Conservation (phyloP, 169 alveolate species). For the Eimeria necatrix region DNA sequence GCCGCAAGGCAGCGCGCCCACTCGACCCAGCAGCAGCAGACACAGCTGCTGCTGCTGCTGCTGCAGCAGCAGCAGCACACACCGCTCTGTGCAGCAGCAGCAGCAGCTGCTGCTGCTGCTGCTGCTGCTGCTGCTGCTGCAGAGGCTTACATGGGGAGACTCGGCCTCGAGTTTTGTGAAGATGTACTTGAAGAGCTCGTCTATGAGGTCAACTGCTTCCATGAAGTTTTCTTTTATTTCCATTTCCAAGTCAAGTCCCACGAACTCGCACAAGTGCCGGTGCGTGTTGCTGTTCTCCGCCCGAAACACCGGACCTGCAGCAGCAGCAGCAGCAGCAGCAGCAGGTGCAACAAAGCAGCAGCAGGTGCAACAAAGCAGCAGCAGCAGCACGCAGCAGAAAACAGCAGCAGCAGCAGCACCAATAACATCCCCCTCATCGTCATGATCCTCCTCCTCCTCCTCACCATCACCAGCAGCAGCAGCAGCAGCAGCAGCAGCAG, state of each 20-base stretch:
- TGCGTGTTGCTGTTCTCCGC: conserved; percentile 99
- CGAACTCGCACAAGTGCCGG: conserved; percentile 99
- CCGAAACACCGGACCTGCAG: conserved; percentile 98
- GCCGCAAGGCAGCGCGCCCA: too few species aligned
- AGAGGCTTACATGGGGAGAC: conserved; percentile 75
- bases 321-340: neutral
- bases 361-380: neutral
- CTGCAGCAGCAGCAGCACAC: too few species aligned
- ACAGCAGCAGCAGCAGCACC: neutral
- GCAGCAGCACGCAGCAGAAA: neutral
- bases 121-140: too few species aligned
- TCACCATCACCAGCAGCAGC: too few species aligned
- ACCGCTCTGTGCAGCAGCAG: neutral
- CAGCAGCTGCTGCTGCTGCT: neutral
- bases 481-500: too few species aligned
- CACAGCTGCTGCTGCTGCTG: too few species aligned
- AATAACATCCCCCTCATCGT: too few species aligned
- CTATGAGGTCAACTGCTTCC: conserved; percentile 97
- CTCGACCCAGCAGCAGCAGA: conserved; percentile 33
- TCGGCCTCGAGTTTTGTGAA: conserved; percentile 92
- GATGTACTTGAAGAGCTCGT: conserved; percentile 91
- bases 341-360: neutral
- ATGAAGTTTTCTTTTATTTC: conserved; percentile 96
- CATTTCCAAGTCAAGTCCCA: conserved; percentile 98
- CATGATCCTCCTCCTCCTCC: too few species aligned